Conservation (phyloP, 106 monocot genomes). For the Agapanthus africanus region DNA sequence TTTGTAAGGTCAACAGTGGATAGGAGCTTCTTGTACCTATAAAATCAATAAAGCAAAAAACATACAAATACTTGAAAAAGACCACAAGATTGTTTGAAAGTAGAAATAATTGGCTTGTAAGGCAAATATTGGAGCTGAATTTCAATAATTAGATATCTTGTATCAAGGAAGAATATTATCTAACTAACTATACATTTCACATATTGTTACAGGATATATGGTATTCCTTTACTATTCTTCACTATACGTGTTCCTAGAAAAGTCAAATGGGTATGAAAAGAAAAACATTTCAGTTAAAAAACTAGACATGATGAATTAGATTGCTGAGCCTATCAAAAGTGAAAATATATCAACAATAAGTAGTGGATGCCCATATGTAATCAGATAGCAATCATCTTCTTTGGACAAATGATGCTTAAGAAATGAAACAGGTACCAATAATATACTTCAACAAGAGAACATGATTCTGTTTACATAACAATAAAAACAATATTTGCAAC, state of each 20-base stretch:
- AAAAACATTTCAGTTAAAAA: not conserved
- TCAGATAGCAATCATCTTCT: not conserved
- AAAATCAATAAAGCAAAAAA: conserved; percentile 19
- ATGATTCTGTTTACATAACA: not conserved
- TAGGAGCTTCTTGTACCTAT: conserved; percentile 93
- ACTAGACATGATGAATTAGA: not conserved
- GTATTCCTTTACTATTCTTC: not conserved
- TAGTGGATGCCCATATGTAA: not conserved
- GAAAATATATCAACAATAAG: not conserved
- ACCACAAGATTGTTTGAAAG: not conserved
- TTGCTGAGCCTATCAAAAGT: not conserved
- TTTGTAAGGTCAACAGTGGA: conserved; percentile 84
- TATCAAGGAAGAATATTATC: not conserved
- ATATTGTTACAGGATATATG: not conserved
- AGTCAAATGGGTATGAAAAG: not conserved
- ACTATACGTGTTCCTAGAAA: not conserved
- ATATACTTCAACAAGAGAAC: not conserved
- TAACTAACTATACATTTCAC: not conserved
- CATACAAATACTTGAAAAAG: not conserved
- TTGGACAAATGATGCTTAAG: too few relatives aligned
- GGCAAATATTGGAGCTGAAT: not conserved
- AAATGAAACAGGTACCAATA: not conserved
- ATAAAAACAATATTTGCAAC: too few relatives aligned
- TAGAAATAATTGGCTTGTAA: not conserved
- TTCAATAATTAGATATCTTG: not conserved